Evolutionary conservation across 2,329 filamentous ascomycete species (phyloP).

Genomic region (Sphaceloma murrayae): DNA sequence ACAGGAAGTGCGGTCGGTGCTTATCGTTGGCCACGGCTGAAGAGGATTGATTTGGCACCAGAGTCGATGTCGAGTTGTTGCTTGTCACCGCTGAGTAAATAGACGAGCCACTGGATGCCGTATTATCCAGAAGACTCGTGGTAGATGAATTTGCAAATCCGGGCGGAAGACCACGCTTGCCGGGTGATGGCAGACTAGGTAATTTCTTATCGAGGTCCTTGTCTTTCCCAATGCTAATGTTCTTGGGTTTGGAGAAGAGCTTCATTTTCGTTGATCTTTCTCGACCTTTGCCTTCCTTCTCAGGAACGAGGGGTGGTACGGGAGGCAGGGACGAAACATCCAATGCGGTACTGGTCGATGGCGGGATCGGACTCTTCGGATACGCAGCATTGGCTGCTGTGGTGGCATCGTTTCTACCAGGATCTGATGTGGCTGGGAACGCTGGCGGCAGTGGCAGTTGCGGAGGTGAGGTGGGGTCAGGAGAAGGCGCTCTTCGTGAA

Average conservation of each 20-base stretch:
- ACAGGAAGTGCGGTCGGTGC: slow-evolving; percentile 66
- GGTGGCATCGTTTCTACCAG: slow-evolving; percentile 53
- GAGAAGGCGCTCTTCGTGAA: slow-evolving; percentile 12
- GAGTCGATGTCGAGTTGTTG: slow-evolving; percentile 67
- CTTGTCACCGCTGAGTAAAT: slow-evolving; percentile 55
- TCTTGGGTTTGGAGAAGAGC: slow-evolving; percentile 68
- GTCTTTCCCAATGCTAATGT: slow-evolving; percentile 60
- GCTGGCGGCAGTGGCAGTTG: slow-evolving; percentile 19
- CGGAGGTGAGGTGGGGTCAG: slow-evolving; percentile 14
- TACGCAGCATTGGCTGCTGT: slow-evolving; percentile 66
- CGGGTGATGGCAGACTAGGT: slow-evolving; percentile 60
- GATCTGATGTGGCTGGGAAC: slow-evolving; percentile 28
- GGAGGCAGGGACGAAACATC: slow-evolving; percentile 28
- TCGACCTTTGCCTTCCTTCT: slow-evolving; percentile 47
- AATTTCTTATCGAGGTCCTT: slow-evolving; percentile 51
- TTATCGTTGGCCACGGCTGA: slow-evolving; percentile 49
- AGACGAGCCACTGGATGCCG: slow-evolving; percentile 46
- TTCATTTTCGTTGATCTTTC: slow-evolving; percentile 76
- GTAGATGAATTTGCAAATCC: slow-evolving; percentile 59
- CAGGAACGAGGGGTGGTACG: slow-evolving; percentile 22
- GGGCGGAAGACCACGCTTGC: slow-evolving; percentile 51
- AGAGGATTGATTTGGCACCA: slow-evolving; percentile 47
- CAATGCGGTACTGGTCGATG: slow-evolving; percentile 26
- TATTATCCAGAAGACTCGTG: slow-evolving; percentile 55
- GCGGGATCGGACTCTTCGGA: slow-evolving; percentile 48